Base-by-base conservation (phyloP, 2,329 filamentous ascomycete species). In the Colletotrichum sp. region DNA sequence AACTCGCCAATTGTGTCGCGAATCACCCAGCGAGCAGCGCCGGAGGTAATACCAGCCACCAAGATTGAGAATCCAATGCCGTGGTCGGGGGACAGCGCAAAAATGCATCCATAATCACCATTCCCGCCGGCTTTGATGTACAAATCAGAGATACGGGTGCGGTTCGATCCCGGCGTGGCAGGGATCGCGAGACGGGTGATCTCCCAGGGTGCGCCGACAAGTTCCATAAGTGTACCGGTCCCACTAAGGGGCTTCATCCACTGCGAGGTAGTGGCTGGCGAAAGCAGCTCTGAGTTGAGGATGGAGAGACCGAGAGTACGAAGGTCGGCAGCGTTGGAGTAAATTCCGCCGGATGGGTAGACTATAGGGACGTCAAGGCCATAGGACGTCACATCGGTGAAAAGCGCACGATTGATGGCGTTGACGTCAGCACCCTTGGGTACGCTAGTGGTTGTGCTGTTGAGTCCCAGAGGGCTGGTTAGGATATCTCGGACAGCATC, bases 101-200 rank as follows among this genome's bases (percentile, higher is more conserved):
- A 22, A 19, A 61, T 61, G 59, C 59, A 61, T 22, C 72, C 57
- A 55, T 84, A 83, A n/a, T 79, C 80, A 8, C 77, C 78, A 25
- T 81, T 81, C 4, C 75, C 79, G 22, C 80, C 80, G 25, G 74
- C 57, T 70, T 81, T 80, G 30, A 77, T 77, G 48, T 79, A 83
- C 1, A 83, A 77, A 65, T 83, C 82, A 3, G 80, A 79, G 4
- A 81, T 71, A 3, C 81, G 80, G 57, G 81, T 83, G 68, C 78
- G 77, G 48, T 80, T 79, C n/a, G 69, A 77, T 1, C 39, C 19
- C 7, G 75, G 73, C 8, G 77, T 65, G 11, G 78, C 32, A 25
- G 79, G 72, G 28, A 77, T 36, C 55, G 63, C 55, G 22, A 74
- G 75, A 16, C 69, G 79, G 64, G 55, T 52, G 44, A 80, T 80